These are phyloP conservation scores for Chlorencoelia australis DNA, from an alignment of 2,329 filamentous ascomycete species.

Conservation along the genomic window DNA sequence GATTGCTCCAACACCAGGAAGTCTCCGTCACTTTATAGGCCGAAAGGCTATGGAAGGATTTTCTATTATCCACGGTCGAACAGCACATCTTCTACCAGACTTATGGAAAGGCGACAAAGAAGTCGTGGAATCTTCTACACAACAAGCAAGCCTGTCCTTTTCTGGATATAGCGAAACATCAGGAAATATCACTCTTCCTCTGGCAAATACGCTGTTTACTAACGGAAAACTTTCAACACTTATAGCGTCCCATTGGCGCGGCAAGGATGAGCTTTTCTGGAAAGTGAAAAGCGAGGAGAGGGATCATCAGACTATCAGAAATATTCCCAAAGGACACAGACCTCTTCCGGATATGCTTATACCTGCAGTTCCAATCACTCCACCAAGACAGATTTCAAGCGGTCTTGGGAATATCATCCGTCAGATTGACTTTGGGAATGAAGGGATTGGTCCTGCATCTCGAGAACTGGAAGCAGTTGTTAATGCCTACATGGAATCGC, in stretches of 20 bases:
- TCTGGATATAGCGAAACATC: constrained; percentile 1
- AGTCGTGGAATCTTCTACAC: constrained; percentile 1
- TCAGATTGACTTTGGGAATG: constrained; percentile 40
- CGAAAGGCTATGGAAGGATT: too few species aligned
- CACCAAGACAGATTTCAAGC: constrained; percentile 49
- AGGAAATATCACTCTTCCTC: constrained; percentile 39
- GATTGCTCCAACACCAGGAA: constrained; percentile 29
- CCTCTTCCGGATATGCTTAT: constrained; percentile 10
- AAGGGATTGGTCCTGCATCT: constrained; percentile 49
- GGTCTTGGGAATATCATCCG: constrained; percentile 74
- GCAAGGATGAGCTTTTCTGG: constrained; percentile 3
- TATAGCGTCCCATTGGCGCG: constrained; percentile 34
- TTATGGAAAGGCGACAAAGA: constrained; percentile 31
- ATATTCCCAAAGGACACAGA: constrained; percentile 5
- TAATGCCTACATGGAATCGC: constrained; percentile 41
- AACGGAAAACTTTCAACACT: constrained; percentile 56
- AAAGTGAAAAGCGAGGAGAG: constrained; percentile 10
- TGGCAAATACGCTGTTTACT: constrained; percentile 71
- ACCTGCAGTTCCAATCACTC: constrained; percentile 54
- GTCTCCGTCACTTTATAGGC: too few species aligned
- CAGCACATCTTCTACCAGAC: too few species aligned
- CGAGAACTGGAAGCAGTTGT: constrained; percentile 60
- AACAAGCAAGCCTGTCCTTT: constrained; percentile 19
- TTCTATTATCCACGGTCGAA: constrained; percentile 42
- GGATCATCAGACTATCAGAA: constrained; percentile 13